Base-by-base conservation (phyloP, 2,329 filamentous ascomycete species). In the Alternaria ventricosa region DNA sequence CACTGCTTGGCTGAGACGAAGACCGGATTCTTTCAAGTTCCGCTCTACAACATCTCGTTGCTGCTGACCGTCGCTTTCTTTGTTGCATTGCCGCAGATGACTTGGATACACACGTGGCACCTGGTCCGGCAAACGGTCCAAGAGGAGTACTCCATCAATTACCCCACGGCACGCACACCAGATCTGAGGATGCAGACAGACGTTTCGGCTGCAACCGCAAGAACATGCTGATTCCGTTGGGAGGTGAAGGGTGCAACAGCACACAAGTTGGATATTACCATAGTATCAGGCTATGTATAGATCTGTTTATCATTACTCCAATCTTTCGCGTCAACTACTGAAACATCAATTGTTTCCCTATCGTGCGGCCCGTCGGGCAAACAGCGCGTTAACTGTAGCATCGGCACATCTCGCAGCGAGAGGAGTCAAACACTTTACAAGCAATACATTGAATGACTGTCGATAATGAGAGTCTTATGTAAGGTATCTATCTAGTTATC, bases 401-500 rank as follows among this genome's bases (percentile, higher is more conserved):
- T 41, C 49, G 49, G 49, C 30, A 8, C 30, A 53, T 36, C n/a
- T 41, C 30, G 20, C 30, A 41, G 49, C 49, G 49, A 53, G 49
- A 22, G 10, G 15, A 33, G 13, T 22, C 28, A 9, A n/a, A 11
- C 20, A 36, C 23, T 36, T 2, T 8, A n/a, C 11, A 53, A 20
- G 6, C 20, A 41, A 53, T 53, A 22, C 43, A 45, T 53, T 9
- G 30, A 30, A 53, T 41, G 28, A 41, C 28, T 41, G 30, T 33
- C 13, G 22, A 30, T 27, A 23, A 23, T 47, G 8, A 28, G 25
- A 50, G 47, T 7, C 15, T 18, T 50, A 56, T 47, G 41, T 56
- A 56, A 56, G 20, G 18, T 5, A 54, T 41, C 50, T 41, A 59
- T 59, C 41, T 53, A 33, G 60, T 44, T 62, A 62, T 62, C 60